Percentiles rank a stretch among this genome's conserved stretches.
Evolutionary conservation across 2,329 filamentous ascomycete genomes (phyloP).

Genomic region (Dothistroma pini): DNA sequence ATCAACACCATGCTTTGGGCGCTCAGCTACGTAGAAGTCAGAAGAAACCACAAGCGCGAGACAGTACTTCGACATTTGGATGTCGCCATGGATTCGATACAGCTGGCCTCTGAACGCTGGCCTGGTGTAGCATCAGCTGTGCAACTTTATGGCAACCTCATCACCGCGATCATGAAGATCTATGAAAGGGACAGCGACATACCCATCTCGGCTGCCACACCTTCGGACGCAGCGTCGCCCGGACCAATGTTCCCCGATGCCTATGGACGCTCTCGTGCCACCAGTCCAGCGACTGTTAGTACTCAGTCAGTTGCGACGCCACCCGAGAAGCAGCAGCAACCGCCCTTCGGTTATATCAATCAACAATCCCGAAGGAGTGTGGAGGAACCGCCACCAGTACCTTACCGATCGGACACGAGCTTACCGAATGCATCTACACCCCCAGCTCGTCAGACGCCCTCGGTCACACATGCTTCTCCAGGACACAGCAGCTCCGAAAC

Average conservation of each 20-base stretch:
- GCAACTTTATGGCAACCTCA: constrained; percentile 80
- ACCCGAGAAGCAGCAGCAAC: constrained; percentile 23
- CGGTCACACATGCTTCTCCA: constrained; percentile 5
- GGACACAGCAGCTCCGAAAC: constrained; percentile 18
- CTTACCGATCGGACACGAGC: constrained; percentile 28
- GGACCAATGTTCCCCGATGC: constrained; percentile 40
- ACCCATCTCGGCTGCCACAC: constrained; percentile 46
- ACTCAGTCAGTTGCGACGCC: constrained; percentile 34
- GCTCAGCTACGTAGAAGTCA: constrained; percentile 80
- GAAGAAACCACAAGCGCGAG: constrained; percentile 65
- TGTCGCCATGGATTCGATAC: constrained; percentile 72
- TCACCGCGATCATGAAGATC: constrained; percentile 79
- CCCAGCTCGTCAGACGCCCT: constrained; percentile 14
- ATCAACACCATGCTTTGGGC: constrained; percentile 91
- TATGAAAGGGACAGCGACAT: constrained; percentile 64
- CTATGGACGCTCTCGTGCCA: constrained; percentile 42
- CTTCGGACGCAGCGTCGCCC: constrained; percentile 44
- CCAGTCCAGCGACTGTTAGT: constrained; percentile 41
- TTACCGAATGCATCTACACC: constrained; percentile 14
- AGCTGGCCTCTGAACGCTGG: constrained; percentile 81
- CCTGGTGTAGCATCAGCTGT: constrained; percentile 82
- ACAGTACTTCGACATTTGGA: constrained; percentile 73
- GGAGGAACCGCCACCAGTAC: constrained; percentile 32
- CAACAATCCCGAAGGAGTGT: constrained; percentile 30
- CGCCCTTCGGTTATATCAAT: constrained; percentile 32